These are phyloP conservation scores for Hygrocybe punicea DNA, from an alignment of 768 basidiomycete genomes.

Conservation along the genomic window DNA sequence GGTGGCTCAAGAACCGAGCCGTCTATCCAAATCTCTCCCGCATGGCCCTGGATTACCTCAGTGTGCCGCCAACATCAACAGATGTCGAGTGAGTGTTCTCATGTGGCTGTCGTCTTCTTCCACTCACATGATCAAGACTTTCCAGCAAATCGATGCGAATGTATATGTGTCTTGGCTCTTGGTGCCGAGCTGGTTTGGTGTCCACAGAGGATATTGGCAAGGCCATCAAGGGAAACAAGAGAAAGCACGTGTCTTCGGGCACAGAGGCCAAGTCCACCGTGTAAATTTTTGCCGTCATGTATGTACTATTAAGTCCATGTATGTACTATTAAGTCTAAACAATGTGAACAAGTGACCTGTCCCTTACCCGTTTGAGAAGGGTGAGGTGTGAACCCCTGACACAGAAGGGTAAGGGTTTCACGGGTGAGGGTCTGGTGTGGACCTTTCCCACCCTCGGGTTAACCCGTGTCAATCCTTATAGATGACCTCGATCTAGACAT, in stretches of 20 bases:
- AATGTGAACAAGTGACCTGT: no score
- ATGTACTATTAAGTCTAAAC: no score
- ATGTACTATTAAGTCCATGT: no score
- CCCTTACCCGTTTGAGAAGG: no score
- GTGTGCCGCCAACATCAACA: background rate
- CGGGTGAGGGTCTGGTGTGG: no score
- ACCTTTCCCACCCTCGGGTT: no score
- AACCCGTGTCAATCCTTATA: no score
- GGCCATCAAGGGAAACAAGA: background rate
- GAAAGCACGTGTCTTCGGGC: background rate
- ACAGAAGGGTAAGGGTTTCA: no score
- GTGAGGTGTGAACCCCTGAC: no score
- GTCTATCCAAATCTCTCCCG: slow-evolving; percentile 28
- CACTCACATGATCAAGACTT: background rate
- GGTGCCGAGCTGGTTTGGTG: background rate
- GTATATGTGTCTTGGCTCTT: background rate
- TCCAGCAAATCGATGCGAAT: background rate
- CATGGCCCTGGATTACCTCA: no score
- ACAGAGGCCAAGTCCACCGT: background rate
- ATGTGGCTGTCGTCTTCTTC: background rate
- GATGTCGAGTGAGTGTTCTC: background rate
- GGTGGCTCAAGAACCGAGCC: slow-evolving; percentile 26
- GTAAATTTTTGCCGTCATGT: no score
- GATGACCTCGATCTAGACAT: no score
- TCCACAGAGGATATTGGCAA: background rate